Base-by-base conservation (phyloP, 2,329 filamentous ascomycete species). In the Chaetothyriales sp. region DNA sequence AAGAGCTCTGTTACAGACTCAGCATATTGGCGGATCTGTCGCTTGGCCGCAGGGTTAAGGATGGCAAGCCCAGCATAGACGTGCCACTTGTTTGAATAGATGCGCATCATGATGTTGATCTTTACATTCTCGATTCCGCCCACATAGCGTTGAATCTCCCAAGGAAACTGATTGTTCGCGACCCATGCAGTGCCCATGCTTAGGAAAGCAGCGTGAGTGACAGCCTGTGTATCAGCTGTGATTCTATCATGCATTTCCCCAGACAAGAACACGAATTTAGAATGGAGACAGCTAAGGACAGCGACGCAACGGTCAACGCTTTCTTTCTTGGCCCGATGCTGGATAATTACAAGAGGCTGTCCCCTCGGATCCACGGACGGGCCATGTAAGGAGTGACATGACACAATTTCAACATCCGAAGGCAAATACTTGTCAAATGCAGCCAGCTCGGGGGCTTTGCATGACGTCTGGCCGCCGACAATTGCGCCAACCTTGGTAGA, bases 51-150 rank as follows among this genome's bases (percentile, higher is more conserved):
- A 0, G 92, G 92, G 66, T 98, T 98, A 52, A 98, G 77, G 63
- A 98, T 98, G 9, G 93, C 92, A 7, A 98, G 81, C 0, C 92
- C 92, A 18, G 92, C 92, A 67, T 98, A 98, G 52, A 98, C 92
- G 71, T 98, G 93, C 93, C 93, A 98, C 68, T 96, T 98, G 68
- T 95, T 94, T 53, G 84, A 83, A 72, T 96, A 98, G 70, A 98
- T 96, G 60, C 92, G 88, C 58, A 98, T 73, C 59, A 88, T 96
- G 59, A 96, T 81, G 70, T 98, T 98, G 72, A 96, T 95, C 72
- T 98, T 98, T 61, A 96, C 90, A 66, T 98, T 98, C 68, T 98
- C 92, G 62, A 98, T 94, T 49, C 92, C 93, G 52, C 92, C 92
- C 3, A 95, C 80, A 68, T 96, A 98, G 56, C 92, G 87, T n/a